Percentiles rank a stretch among this genome's conserved stretches.
These are phyloP conservation scores for Ceratocystis ficicola DNA, from an alignment of 2,329 filamentous ascomycete species.

Conservation along the genomic window DNA sequence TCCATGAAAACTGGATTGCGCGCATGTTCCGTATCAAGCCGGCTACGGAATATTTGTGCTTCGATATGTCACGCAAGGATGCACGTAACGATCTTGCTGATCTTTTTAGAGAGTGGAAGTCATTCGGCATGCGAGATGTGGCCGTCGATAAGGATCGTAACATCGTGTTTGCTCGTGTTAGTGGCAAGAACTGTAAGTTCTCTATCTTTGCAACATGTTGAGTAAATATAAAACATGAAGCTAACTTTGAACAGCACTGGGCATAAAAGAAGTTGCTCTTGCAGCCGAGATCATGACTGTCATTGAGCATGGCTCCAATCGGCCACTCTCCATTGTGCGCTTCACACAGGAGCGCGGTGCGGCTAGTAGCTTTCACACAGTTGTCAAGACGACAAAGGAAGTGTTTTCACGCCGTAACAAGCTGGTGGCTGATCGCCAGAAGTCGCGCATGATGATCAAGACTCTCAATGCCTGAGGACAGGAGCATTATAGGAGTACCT, in stretches of 20 bases:
- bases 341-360: slow-evolving; percentile 89
- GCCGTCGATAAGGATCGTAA: slow-evolving; percentile 67
- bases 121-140: slow-evolving; percentile 69
- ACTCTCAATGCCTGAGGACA: slow-evolving; percentile 33
- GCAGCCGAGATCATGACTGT: slow-evolving; percentile 79
- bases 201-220: too few relatives aligned
- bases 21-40: slow-evolving; percentile 85
- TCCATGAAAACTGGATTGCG: slow-evolving; percentile 75
- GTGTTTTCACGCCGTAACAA: slow-evolving; percentile 54
- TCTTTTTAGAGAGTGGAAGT: slow-evolving; percentile 66
- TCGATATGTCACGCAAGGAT: slow-evolving; percentile 54
- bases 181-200: slow-evolving; percentile 61
- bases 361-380: slow-evolving; percentile 73
- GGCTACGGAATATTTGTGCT: slow-evolving; percentile 60
- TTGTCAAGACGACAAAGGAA: slow-evolving; percentile 62
- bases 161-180: slow-evolving; percentile 67
- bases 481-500: not conserved
- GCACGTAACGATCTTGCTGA: slow-evolving; percentile 66
- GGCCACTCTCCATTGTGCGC: slow-evolving; percentile 65
- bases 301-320: slow-evolving; percentile 69
- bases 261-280: slow-evolving; percentile 79
- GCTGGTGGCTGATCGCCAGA: slow-evolving; percentile 54
- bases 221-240: not conserved
- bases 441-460: slow-evolving; percentile 62
- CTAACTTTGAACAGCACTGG: slow-evolving; percentile 45